Conservation (phyloP, 164 flowering plant species). For the Stephania japonica region DNA sequence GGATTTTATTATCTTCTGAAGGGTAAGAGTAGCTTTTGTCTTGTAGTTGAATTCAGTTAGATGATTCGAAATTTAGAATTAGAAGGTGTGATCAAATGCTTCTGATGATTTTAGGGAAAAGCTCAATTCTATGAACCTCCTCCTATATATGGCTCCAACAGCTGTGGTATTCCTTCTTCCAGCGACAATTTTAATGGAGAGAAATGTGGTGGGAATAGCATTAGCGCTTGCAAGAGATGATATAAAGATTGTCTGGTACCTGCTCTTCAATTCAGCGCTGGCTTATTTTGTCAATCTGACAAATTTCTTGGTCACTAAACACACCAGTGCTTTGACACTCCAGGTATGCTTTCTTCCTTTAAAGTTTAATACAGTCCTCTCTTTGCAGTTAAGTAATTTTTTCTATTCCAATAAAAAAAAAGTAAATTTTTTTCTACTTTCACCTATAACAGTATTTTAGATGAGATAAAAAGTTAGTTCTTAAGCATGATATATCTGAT, state of each 20-base stretch:
- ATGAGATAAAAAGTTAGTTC: neutral
- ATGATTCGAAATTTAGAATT: neutral
- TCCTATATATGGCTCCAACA: conserved; percentile 65
- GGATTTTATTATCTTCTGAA: conserved; percentile 49
- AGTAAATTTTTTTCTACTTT: neutral
- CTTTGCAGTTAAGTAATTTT: neutral
- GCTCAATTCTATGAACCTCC: conserved; percentile 62
- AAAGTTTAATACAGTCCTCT: neutral
- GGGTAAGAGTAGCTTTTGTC: conserved; percentile 32
- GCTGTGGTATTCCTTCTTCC: conserved; percentile 59
- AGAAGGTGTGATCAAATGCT: conserved; percentile 6
- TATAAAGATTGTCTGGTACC: conserved; percentile 38
- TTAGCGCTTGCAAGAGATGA: conserved; percentile 52
- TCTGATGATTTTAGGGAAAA: conserved; percentile 41
- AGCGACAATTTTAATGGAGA: conserved; percentile 51
- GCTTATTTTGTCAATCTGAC: conserved; percentile 63
- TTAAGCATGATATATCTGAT: neutral
- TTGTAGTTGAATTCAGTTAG: neutral
- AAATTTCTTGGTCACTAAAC: conserved; percentile 70
- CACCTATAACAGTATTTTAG: too few relatives aligned
- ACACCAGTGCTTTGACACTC: conserved; percentile 73
- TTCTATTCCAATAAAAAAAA: too few relatives aligned
- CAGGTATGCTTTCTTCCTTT: conserved; percentile 41
- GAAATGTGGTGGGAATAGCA: conserved; percentile 44
- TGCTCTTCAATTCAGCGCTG: conserved; percentile 54